Conservation (phyloP, 2,329 filamentous ascomycete genomes). For the Colletotrichum camelliae region DNA sequence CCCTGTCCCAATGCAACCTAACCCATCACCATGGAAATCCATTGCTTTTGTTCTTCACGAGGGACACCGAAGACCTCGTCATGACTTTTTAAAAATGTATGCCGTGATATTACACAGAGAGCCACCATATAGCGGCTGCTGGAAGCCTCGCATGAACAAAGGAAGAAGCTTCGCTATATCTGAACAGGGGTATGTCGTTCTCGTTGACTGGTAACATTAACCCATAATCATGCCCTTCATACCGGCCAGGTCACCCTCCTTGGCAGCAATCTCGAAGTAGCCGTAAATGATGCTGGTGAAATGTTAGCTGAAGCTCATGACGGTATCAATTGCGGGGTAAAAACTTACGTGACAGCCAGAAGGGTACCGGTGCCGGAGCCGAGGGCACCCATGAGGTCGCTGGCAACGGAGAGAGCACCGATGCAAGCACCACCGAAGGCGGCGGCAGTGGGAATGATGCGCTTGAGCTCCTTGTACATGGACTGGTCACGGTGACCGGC, state of each 20-base stretch:
- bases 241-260: slow-evolving; percentile 93
- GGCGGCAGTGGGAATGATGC: slow-evolving; percentile 96
- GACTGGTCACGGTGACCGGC: slow-evolving; percentile 98
- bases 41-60: slow-evolving; percentile 18
- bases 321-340: neutral
- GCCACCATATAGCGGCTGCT: neutral
- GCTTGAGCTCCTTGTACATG: slow-evolving; percentile 99
- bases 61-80: neutral
- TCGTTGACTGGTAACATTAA: slow-evolving; percentile 41
- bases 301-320: slow-evolving; percentile 34
- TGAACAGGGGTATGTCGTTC: slow-evolving; percentile 13
- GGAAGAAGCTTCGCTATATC: slow-evolving; percentile 17
- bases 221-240: slow-evolving; percentile 78
- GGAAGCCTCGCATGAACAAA: slow-evolving; percentile 19
- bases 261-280: slow-evolving; percentile 99
- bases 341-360: slow-evolving; percentile 93
- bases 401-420: slow-evolving; percentile 93
- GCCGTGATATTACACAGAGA: slow-evolving; percentile 22
- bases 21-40: slow-evolving; percentile 8
- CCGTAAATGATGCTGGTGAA: slow-evolving; percentile 91
- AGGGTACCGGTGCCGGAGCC: slow-evolving; percentile 98
- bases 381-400: slow-evolving; percentile 93
- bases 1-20: neutral
- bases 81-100: slow-evolving; percentile 17
- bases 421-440: slow-evolving; percentile 99